A percentile compares a stretch with the other conserved stretches of the same genome.
Evolutionary conservation across 805 yeast genomes (phyloP).

Genomic region (Nakazawaea peltata): DNA sequence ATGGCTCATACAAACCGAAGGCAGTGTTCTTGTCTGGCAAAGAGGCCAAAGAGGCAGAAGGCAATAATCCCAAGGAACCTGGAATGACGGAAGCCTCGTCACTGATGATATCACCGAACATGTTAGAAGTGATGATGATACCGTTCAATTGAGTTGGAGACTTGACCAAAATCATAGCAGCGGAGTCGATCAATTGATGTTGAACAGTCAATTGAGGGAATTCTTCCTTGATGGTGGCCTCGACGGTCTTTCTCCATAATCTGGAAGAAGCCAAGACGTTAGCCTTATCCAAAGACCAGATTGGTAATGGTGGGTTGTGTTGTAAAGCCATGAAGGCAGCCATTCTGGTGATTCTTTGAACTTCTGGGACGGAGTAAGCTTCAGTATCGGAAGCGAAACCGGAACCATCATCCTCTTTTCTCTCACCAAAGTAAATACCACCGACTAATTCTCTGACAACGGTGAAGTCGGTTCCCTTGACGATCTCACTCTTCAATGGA

Average conservation of each 20-base stretch:
- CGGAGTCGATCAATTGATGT: conserved; percentile 96
- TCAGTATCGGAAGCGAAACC: conserved; percentile 93
- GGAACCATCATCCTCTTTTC: conserved; percentile 83
- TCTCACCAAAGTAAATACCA: conserved; percentile 95
- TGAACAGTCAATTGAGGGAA: conserved; percentile 84
- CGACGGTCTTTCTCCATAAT: conserved; percentile 92
- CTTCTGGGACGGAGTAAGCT: conserved; percentile 84
- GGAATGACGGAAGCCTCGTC: conserved; percentile 98
- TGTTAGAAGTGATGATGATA: conserved; percentile 84
- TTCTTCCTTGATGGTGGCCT: conserved; percentile 74
- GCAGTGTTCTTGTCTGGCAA: conserved; percentile 92
- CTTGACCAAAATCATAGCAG: conserved; percentile 95
- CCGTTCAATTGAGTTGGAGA: conserved; percentile 90
- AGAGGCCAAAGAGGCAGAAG: conserved; percentile 95
- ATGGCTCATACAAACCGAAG: conserved; percentile 95
- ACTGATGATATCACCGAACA: conserved; percentile 97
- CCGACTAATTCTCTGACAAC: conserved; percentile 97
- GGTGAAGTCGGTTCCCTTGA: conserved; percentile 82
- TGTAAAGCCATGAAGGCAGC: conserved; percentile 96
- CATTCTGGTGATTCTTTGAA: conserved; percentile 94
- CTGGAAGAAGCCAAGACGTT: conserved; percentile 94
- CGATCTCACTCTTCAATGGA: conserved; percentile 80
- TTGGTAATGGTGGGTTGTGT: conserved; percentile 86
- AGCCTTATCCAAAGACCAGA: conserved; percentile 96
- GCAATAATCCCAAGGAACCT: conserved; percentile 92